Conservation (phyloP, 1,284 basidiomycete genomes). For the Phellopilus nigrolimitatus region DNA sequence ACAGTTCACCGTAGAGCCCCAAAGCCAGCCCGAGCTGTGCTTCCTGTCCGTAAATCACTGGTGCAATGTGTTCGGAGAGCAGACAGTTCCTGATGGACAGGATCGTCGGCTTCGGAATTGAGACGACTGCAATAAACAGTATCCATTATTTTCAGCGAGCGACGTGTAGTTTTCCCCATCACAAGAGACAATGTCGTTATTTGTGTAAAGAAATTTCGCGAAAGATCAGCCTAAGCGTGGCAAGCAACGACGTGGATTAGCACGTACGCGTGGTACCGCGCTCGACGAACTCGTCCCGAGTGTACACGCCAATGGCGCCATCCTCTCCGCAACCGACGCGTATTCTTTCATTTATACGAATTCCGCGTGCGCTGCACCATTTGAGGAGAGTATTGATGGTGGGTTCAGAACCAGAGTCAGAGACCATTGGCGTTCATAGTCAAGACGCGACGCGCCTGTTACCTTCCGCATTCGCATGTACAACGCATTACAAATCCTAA, state of each 20-base stretch:
- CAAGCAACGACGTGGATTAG: not conserved
- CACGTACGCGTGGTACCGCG: constrained; percentile 16
- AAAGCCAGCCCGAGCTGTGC: constrained; percentile 18
- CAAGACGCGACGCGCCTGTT: not conserved
- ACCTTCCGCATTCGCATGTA: too few species aligned
- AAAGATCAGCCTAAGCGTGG: not conserved
- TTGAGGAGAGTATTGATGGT: constrained; percentile 7
- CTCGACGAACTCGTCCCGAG: constrained; percentile 15
- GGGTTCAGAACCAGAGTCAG: constrained; percentile 9
- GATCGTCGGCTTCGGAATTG: constrained; percentile 26
- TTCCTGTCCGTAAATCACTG: constrained; percentile 17
- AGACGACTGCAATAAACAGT: constrained; percentile 21
- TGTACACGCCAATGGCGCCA: constrained; percentile 11
- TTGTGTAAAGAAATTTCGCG: not conserved
- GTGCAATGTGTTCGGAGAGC: constrained; percentile 6
- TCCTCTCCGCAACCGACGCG: constrained; percentile 18
- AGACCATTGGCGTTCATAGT: constrained; percentile 10
- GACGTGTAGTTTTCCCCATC: not conserved
- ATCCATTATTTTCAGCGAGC: not conserved
- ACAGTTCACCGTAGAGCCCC: constrained; percentile 20
- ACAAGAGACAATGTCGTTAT: not conserved
- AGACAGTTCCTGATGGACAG: constrained; percentile 24
- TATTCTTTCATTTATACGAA: constrained; percentile 18
- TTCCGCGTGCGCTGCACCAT: constrained; percentile 15
- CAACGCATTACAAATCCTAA: too few species aligned